phyloP scores from a whole-genome alignment of 257 asterid genomes.

The Solanum sitiens region DNA sequence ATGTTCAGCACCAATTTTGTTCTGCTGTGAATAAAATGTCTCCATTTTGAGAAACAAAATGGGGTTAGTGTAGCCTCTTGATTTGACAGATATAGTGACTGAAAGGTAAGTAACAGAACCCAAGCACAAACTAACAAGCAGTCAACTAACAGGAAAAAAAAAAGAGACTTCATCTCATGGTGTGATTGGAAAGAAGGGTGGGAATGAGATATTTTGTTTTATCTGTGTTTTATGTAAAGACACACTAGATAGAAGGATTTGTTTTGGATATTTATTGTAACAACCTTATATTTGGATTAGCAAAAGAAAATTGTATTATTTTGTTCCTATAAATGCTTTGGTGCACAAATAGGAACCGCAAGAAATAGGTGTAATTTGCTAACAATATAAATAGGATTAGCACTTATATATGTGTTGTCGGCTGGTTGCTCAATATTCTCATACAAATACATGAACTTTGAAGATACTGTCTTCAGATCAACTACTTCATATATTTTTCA shows the following conservation, averaged over 20 bases:
- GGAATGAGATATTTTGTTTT: background rate
- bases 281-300: background rate
- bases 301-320: background rate
- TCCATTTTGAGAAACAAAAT: background rate
- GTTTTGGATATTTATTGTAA: background rate
- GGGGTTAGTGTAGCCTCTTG: background rate
- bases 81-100: background rate
- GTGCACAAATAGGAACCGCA: background rate
- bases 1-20: background rate
- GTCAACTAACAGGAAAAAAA: too few relatives aligned
- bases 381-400: background rate
- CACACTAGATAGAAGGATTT: background rate
- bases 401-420: background rate
- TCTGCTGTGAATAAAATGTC: background rate
- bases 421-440: background rate
- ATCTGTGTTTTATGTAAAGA: background rate
- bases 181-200: too few relatives aligned
- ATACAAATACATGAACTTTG: background rate
- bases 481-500: background rate
- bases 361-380: background rate
- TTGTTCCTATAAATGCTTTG: background rate
- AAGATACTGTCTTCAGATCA: background rate
- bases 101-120: too few relatives aligned
- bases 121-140: too few relatives aligned
- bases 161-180: too few relatives aligned